A percentile compares a stretch with the other conserved stretches of the same genome.
phyloP scores from a whole-genome alignment of 768 basidiomycete genomes.

The Auricularia sp. region DNA sequence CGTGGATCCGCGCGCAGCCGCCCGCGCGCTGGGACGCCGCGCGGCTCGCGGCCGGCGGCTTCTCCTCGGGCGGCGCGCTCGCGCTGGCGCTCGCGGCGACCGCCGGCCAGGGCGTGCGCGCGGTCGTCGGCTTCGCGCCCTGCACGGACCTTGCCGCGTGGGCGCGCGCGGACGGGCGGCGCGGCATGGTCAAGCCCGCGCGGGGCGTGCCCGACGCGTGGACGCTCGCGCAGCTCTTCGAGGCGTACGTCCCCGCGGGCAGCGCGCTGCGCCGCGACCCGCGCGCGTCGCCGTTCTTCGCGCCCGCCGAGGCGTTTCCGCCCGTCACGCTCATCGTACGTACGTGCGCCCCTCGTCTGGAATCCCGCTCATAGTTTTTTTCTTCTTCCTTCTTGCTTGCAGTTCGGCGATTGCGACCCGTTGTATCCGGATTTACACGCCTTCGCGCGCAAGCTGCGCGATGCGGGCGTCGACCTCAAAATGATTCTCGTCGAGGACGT shows the following conservation, averaged over 20 bases:
- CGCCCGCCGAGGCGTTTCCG: background rate
- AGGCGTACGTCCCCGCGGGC: background rate
- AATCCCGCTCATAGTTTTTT: background rate
- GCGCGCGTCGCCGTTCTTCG: background rate
- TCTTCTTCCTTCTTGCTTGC: background rate
- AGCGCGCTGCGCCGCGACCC: background rate
- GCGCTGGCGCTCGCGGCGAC: background rate
- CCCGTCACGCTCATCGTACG: background rate
- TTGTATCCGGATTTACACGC: background rate
- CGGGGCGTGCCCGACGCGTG: background rate
- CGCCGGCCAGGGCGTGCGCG: background rate
- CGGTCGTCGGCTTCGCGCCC: background rate
- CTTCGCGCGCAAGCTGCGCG: background rate
- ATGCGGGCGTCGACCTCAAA: background rate
- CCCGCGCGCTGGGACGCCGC: background rate
- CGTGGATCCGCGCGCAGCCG: background rate
- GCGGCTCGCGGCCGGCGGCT: background rate
- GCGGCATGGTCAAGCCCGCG: too few species aligned
- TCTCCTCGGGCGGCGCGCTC: background rate
- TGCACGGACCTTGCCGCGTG: background rate
- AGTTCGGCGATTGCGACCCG: background rate
- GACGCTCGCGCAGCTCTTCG: background rate
- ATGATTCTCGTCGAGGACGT: background rate
- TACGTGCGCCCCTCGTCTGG: background rate
- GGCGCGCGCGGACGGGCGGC: background rate